Base-by-base conservation (phyloP, 306 rosid genomes). In the Medicago arabica region DNA sequence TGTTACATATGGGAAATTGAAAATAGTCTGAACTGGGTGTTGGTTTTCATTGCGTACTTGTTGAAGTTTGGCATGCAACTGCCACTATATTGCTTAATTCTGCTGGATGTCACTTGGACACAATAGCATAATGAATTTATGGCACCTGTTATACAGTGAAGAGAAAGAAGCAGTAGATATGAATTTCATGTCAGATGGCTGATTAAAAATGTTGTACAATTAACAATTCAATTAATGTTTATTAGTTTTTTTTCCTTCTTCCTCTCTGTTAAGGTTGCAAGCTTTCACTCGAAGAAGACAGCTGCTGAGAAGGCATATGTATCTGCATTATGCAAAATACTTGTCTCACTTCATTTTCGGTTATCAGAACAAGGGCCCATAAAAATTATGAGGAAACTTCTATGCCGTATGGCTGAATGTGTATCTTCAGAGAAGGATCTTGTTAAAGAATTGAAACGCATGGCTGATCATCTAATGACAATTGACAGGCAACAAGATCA, bases 231-330 rank as follows among this genome's bases (percentile, higher is more conserved):
- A 69, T 40, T 61, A 43, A 44, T 14, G 34, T 58, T 75, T 38
- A n/a, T 61, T 60, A 21, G 12, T 36, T 53, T 11, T 25, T 53
- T 38, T 12, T 64, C 59, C 72, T 62, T 75, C 76, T 81, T 23
- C 1, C 74, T 41, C 39, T 41, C 23, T 81, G 50, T 82, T 69
- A 12, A 92, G 98, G 92, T 86, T 69, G 83, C 88, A 67, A 87
- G 91, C 85, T 92, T 90, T 77, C 82, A 16, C 50, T 72, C 81
- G 50, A 95, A 89, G 88, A 95, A 89, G 83, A 90, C 96, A 58
- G 81, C 92, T 23, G 97, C 97, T 28, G 93, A 90, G 86, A 92
- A 70, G 89, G 70, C 97, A n/a, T 95, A 89, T 61, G 85, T 90
- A 55, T 86, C 90, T 14, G 89, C 96, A 77, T 79, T 95, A 79